Conservation (phyloP, 2,329 filamentous ascomycete genomes). For the Westerdykella sp. region DNA sequence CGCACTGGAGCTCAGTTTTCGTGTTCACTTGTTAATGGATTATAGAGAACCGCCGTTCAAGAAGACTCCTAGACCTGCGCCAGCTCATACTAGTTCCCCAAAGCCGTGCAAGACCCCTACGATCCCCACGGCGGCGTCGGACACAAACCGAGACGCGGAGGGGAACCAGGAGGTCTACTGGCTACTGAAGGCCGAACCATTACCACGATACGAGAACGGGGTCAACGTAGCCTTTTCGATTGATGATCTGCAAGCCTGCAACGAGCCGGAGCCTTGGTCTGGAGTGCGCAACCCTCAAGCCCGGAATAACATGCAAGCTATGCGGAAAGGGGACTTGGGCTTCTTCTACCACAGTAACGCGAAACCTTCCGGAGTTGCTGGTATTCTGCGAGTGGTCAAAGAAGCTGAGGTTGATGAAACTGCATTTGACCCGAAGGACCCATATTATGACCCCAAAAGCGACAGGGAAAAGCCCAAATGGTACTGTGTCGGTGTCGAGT, state of each 20-base stretch:
- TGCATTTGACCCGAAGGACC: conserved; percentile 63
- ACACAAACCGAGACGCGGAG: conserved; percentile 21
- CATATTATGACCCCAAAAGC: conserved; percentile 80
- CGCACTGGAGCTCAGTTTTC: not conserved
- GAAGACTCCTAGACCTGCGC: conserved; percentile 13
- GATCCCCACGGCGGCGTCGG: conserved; percentile 9
- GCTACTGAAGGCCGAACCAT: conserved; percentile 61
- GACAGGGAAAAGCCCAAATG: conserved; percentile 66
- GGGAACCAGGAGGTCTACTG: conserved; percentile 37
- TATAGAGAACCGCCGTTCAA: conserved; percentile 14
- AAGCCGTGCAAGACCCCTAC: conserved; percentile 6
- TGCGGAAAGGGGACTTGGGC: conserved; percentile 85
- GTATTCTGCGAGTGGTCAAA: conserved; percentile 80
- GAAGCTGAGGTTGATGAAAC: conserved; percentile 76
- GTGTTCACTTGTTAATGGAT: no score
- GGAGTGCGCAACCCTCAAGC: conserved; percentile 55
- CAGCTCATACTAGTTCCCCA: conserved; percentile 3
- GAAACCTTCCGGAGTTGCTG: conserved; percentile 80
- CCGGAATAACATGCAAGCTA: conserved; percentile 81
- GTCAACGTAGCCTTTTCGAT: conserved; percentile 91
- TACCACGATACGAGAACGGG: conserved; percentile 78
- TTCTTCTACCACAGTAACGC: conserved; percentile 98
- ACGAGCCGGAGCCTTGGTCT: conserved; percentile 82
- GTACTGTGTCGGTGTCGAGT: conserved; percentile 84
- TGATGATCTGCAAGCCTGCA: conserved; percentile 70